phyloP scores from a whole-genome alignment of 2,329 filamentous ascomycete genomes.

The Penicillium sp. region DNA sequence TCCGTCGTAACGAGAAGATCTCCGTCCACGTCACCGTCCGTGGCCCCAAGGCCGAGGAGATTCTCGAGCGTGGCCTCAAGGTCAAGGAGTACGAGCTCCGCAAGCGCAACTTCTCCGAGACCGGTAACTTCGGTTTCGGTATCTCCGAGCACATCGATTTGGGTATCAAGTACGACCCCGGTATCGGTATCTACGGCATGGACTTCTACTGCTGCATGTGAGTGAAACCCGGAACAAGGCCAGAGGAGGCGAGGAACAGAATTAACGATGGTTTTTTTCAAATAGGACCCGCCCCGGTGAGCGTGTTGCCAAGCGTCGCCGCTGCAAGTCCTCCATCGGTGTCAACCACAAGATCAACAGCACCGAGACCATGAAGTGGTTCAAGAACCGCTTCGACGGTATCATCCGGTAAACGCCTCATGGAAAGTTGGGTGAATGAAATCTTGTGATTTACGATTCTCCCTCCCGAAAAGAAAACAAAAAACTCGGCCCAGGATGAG shows the following conservation, averaged over 20 bases:
- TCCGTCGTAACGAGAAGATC: slow-evolving; percentile 99
- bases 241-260: slow-evolving; percentile 16
- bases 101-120: slow-evolving; percentile 99
- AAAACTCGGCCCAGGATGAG: slow-evolving; percentile 21
- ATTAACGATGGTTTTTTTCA: slow-evolving; percentile 20
- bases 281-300: slow-evolving; percentile 88
- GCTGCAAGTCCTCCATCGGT: slow-evolving; percentile 83
- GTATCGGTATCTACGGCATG: slow-evolving; percentile 99
- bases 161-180: slow-evolving; percentile 99
- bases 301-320: slow-evolving; percentile 93
- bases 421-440: slow-evolving; percentile 23
- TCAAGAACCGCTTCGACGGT: slow-evolving; percentile 93
- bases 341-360: slow-evolving; percentile 90
- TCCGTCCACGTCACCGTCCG: slow-evolving; percentile 99
- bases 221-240: slow-evolving; percentile 36
- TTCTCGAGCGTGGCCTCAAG: slow-evolving; percentile 99
- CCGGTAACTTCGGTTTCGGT: slow-evolving; percentile 99
- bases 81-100: slow-evolving; percentile 99
- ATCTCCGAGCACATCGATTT: slow-evolving; percentile 99
- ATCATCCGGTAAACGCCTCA: slow-evolving; percentile 83
- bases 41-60: slow-evolving; percentile 99
- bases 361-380: slow-evolving; percentile 97
- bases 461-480: slow-evolving; percentile 25
- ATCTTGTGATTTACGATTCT: slow-evolving; percentile 33
- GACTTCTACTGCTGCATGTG: slow-evolving; percentile 99